Conservation (phyloP, 2,329 filamentous ascomycete species). For the Cladosporium austrohemisphaericum region DNA sequence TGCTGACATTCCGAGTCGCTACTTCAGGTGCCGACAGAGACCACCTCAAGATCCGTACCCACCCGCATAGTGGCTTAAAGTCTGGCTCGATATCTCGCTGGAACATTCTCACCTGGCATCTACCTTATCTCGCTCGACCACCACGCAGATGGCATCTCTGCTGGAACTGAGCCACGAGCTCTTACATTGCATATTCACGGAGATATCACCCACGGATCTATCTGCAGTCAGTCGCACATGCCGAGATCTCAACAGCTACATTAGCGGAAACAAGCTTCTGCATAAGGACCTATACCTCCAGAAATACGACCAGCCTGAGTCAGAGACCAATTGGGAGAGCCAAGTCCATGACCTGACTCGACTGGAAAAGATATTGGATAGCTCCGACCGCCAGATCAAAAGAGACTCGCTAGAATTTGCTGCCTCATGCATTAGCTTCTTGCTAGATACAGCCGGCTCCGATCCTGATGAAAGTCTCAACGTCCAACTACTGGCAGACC, state of each 20-base stretch:
- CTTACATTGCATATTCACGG: conserved; percentile 57
- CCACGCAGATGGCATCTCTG: conserved; percentile 36
- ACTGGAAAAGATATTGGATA: conserved; percentile 45
- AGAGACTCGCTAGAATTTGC: conserved; percentile 33
- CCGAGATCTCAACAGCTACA: conserved; percentile 50
- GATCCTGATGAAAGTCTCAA: conserved; percentile 51
- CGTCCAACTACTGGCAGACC: conserved; percentile 33
- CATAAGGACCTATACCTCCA: conserved; percentile 61
- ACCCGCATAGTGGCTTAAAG: too few relatives aligned
- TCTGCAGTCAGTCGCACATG: conserved; percentile 51
- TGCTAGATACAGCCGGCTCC: conserved; percentile 23
- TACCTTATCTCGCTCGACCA: too few relatives aligned
- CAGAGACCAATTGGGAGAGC: conserved; percentile 34
- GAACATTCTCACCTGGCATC: too few relatives aligned
- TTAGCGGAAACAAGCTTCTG: conserved; percentile 56
- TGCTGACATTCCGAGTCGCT: too few relatives aligned
- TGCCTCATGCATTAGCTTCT: conserved; percentile 22
- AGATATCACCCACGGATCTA: conserved; percentile 56
- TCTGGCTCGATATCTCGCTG: too few relatives aligned
- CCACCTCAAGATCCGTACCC: too few relatives aligned
- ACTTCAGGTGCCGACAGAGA: too few relatives aligned
- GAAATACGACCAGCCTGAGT: conserved; percentile 32
- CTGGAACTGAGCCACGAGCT: conserved; percentile 58
- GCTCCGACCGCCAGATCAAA: conserved; percentile 40
- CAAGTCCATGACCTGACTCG: conserved; percentile 35